Evolutionary conservation across 2,329 filamentous ascomycete species (phyloP).

Genomic region (Ceratocystis huliohia): DNA sequence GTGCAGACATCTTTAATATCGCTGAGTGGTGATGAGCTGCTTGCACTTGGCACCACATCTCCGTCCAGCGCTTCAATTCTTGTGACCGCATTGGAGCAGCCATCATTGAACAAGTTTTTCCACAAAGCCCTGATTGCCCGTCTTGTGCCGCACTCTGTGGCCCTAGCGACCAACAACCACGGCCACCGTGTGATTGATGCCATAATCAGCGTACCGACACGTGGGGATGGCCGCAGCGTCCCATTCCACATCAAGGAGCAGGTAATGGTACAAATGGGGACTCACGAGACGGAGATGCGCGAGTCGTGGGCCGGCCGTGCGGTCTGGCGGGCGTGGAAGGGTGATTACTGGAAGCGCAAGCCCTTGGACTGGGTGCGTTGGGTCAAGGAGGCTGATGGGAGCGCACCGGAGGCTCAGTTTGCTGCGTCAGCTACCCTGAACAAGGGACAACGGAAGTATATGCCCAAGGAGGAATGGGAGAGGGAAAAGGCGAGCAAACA

Average conservation of each 20-base stretch:
- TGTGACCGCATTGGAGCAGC: slow-evolving; percentile 37
- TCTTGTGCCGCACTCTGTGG: slow-evolving; percentile 34
- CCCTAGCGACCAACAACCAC: slow-evolving; percentile 38
- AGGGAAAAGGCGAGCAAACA: slow-evolving; percentile 14
- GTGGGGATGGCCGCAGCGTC: slow-evolving; percentile 34
- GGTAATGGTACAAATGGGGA: slow-evolving; percentile 38
- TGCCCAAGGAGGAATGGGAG: slow-evolving; percentile 19
- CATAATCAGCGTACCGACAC: slow-evolving; percentile 39
- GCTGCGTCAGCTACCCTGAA: slow-evolving; percentile 15
- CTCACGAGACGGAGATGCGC: slow-evolving; percentile 38
- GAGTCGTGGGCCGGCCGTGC: slow-evolving; percentile 43
- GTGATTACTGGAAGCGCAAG: slow-evolving; percentile 43
- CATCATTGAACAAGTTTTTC: slow-evolving; percentile 39
- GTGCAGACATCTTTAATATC: slow-evolving; percentile 60
- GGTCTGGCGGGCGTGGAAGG: slow-evolving; percentile 46
- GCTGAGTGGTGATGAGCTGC: slow-evolving; percentile 41
- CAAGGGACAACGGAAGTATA: slow-evolving; percentile 15
- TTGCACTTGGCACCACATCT: slow-evolving; percentile 50
- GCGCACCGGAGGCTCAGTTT: slow-evolving; percentile 14
- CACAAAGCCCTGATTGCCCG: slow-evolving; percentile 43
- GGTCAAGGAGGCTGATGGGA: slow-evolving; percentile 35
- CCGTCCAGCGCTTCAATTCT: slow-evolving; percentile 39
- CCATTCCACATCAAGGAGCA: slow-evolving; percentile 47
- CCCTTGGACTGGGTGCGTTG: slow-evolving; percentile 44
- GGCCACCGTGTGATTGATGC: slow-evolving; percentile 41